Conservation (phyloP, 2,329 filamentous ascomycete species). For the Diaporthe eres region DNA sequence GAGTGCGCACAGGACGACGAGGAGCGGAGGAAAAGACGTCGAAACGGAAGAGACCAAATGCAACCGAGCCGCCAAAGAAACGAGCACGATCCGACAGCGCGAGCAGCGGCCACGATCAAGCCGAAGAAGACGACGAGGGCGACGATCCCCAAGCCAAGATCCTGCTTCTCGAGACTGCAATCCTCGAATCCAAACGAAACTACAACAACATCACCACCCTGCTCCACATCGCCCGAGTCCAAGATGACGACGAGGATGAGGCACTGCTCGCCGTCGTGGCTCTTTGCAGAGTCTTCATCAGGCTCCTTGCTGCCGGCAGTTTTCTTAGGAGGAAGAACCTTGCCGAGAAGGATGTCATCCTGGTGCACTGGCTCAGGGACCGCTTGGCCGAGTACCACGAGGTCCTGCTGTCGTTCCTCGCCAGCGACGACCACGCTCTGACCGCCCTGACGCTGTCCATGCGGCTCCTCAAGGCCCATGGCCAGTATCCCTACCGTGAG, state of each 20-base stretch:
- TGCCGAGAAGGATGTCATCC: slow-evolving; percentile 80
- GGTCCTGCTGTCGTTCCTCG: slow-evolving; percentile 73
- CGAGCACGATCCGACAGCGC: slow-evolving; percentile 64
- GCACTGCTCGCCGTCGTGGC: slow-evolving; percentile 81
- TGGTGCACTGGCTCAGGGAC: slow-evolving; percentile 84
- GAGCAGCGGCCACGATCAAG: slow-evolving; percentile 41
- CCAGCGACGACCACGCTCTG: slow-evolving; percentile 72
- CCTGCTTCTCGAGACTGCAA: slow-evolving; percentile 81
- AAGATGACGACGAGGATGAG: slow-evolving; percentile 65
- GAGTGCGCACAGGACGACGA: slow-evolving; percentile 43
- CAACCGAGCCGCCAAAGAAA: slow-evolving; percentile 63
- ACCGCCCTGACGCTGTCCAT: slow-evolving; percentile 85
- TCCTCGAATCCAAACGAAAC: slow-evolving; percentile 87
- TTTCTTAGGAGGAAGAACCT: slow-evolving; percentile 75
- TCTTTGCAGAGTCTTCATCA: slow-evolving; percentile 87
- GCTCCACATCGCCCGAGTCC: slow-evolving; percentile 70
- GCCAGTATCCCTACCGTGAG: slow-evolving; percentile 68
- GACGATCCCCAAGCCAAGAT: slow-evolving; percentile 73
- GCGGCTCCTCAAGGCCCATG: slow-evolving; percentile 87
- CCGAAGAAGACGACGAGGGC: slow-evolving; percentile 62
- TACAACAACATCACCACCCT: slow-evolving; percentile 91
- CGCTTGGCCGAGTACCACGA: slow-evolving; percentile 79
- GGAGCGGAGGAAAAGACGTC: slow-evolving; percentile 44
- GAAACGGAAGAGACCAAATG: slow-evolving; percentile 67
- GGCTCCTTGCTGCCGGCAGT: slow-evolving; percentile 81